Percentiles rank a stretch among this genome's conserved stretches.
These are phyloP conservation scores for Serendipita sp. DNA, from an alignment of 768 basidiomycete genomes.

Conservation along the genomic window DNA sequence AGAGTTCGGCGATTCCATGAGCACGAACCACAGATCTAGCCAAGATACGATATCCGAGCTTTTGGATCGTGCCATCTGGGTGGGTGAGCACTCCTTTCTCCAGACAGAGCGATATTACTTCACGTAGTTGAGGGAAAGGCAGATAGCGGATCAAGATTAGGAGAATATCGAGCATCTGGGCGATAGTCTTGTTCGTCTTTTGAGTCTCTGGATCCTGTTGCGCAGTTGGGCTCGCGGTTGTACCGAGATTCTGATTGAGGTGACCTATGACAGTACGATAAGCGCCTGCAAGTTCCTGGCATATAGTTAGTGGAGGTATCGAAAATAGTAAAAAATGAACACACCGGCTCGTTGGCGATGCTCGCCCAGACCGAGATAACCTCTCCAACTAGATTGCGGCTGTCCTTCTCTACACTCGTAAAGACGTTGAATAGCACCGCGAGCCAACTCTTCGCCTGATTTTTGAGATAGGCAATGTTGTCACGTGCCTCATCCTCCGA, in stretches of 20 bases:
- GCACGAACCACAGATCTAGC: constrained; percentile 45
- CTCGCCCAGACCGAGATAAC: constrained; percentile 76
- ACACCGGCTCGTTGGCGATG: constrained; percentile 56
- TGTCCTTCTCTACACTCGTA: constrained; percentile 60
- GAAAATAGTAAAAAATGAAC: constrained; percentile 10
- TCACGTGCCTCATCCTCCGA: constrained; percentile 25
- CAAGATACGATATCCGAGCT: constrained; percentile 84
- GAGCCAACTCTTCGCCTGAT: constrained; percentile 82
- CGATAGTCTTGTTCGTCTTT: constrained; percentile 35
- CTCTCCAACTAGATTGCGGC: constrained; percentile 63
- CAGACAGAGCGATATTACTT: constrained; percentile 57
- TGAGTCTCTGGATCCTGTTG: constrained; percentile 18
- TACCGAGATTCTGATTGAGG: constrained; percentile 46
- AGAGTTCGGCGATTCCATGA: background rate
- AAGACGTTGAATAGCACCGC: constrained; percentile 97
- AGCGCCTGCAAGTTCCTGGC: constrained; percentile 60
- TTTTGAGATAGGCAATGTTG: constrained; percentile 56
- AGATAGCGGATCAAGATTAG: constrained; percentile 68
- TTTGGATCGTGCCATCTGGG: constrained; percentile 80
- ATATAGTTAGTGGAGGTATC: background rate
- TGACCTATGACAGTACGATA: constrained; percentile 62
- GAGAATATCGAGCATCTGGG: constrained; percentile 62
- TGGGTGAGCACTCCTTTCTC: constrained; percentile 50
- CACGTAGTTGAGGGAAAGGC: constrained; percentile 38
- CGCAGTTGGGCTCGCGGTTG: constrained; percentile 16